phyloP scores from a whole-genome alignment of 176 grass and related monocot species.

The Hsuehochloa calcarea region DNA sequence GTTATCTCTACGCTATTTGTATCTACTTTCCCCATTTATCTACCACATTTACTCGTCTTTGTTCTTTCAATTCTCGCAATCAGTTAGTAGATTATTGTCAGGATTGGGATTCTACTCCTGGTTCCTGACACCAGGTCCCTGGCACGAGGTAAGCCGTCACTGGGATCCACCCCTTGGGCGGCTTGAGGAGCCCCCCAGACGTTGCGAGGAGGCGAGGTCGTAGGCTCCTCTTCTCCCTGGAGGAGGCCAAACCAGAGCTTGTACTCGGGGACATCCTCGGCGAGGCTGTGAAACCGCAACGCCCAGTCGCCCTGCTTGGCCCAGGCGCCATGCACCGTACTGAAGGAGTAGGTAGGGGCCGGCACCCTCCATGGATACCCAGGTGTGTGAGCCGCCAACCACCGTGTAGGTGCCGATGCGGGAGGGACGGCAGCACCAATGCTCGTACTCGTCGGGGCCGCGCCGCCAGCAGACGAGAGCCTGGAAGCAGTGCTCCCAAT shows the following conservation, averaged over 20 bases:
- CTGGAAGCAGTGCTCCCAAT: no score
- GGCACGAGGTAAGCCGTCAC: background rate
- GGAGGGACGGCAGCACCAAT: background rate
- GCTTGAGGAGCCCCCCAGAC: background rate
- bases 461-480: no score
- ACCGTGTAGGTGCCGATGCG: background rate
- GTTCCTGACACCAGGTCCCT: no score
- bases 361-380: background rate
- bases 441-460: background rate
- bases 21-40: no score
- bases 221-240: background rate
- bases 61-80: no score
- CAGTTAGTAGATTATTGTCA: no score
- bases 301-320: background rate
- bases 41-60: no score
- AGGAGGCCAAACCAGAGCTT: constrained; percentile 6
- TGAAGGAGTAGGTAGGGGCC: background rate
- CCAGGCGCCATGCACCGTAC: background rate
- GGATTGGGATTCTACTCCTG: no score
- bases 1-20: no score
- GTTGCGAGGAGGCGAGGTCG: background rate
- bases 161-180: background rate
- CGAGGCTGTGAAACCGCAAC: background rate
- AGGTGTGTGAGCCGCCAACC: background rate
- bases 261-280: constrained; percentile 5